These are phyloP conservation scores for Psilocybe azurescens DNA, from an alignment of 768 basidiomycete species.

Conservation along the genomic window DNA sequence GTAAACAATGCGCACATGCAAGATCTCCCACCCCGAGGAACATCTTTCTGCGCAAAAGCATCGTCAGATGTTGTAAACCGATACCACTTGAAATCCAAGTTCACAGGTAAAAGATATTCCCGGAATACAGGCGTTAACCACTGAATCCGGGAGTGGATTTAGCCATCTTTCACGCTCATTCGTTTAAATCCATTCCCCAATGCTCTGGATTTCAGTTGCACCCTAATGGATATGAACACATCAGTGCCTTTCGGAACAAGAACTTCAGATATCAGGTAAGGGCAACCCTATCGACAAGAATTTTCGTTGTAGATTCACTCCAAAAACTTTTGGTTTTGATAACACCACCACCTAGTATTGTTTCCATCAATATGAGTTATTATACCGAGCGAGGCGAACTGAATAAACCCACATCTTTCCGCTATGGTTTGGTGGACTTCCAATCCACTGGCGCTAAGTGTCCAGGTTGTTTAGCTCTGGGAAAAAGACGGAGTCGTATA, in stretches of 20 bases:
- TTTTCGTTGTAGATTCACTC: no score
- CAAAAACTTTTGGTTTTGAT: no score
- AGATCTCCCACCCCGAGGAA: conserved; percentile 49
- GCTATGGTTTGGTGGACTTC: no score
- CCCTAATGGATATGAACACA: conserved; percentile 41
- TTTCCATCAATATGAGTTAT: no score
- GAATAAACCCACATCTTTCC: no score
- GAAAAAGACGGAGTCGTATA: no score
- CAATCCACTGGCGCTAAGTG: no score
- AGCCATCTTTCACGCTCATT: conserved; percentile 49
- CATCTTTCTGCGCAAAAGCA: conserved; percentile 29
- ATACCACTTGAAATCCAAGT: neutral
- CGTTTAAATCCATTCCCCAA: conserved; percentile 46
- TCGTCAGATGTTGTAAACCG: neutral
- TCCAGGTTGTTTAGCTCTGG: no score
- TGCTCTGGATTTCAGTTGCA: conserved; percentile 38
- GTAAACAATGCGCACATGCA: conserved; percentile 45
- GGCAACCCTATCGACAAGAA: no score
- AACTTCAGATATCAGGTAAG: conserved; percentile 20
- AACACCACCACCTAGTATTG: no score
- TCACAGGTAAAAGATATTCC: conserved; percentile 29
- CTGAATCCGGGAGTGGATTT: conserved; percentile 20
- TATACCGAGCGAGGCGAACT: no score
- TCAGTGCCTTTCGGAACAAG: conserved; percentile 46
- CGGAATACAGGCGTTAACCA: conserved; percentile 23